These are phyloP conservation scores for Hypoxylon sp. DNA, from an alignment of 2,329 filamentous ascomycete species.

Conservation along the genomic window DNA sequence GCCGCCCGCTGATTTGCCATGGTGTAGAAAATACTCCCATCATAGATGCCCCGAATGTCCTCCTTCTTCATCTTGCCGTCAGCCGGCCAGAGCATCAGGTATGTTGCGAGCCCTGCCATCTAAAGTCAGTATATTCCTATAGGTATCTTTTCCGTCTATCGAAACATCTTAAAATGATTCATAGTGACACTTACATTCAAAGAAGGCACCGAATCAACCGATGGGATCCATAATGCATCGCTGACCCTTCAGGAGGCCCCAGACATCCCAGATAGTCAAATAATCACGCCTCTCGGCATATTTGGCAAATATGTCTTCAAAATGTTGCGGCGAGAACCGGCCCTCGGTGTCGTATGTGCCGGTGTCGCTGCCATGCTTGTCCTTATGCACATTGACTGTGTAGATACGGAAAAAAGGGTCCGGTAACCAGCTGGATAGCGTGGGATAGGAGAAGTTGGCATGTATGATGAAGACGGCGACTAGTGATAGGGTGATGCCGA, in stretches of 20 bases:
- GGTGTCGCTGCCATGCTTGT: slow-evolving; percentile 63
- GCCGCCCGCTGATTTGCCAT: slow-evolving; percentile 52
- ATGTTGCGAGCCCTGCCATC: slow-evolving; percentile 55
- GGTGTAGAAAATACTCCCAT: slow-evolving; percentile 67
- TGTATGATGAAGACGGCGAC: slow-evolving; percentile 65
- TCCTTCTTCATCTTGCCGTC: slow-evolving; percentile 72
- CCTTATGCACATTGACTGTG: slow-evolving; percentile 48
- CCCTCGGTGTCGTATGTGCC: slow-evolving; percentile 65
- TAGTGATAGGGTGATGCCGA: slow-evolving; percentile 60
- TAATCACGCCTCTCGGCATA: slow-evolving; percentile 60
- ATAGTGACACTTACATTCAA: slow-evolving; percentile 52
- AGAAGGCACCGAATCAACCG: slow-evolving; percentile 52
- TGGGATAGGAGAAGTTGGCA: slow-evolving; percentile 65
- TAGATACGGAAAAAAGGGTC: slow-evolving; percentile 59
- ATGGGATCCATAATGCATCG: slow-evolving; percentile 61
- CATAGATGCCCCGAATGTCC: slow-evolving; percentile 67
- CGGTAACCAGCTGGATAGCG: slow-evolving; percentile 59
- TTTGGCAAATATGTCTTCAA: slow-evolving; percentile 67
- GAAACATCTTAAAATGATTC: neutral
- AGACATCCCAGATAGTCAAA: slow-evolving; percentile 57
- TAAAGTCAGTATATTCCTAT: neutral
- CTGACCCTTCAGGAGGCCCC: slow-evolving; percentile 58
- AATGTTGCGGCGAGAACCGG: slow-evolving; percentile 64
- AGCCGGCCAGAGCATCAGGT: slow-evolving; percentile 68
- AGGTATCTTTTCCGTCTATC: neutral